A percentile compares a stretch with the other conserved stretches of the same genome.
Evolutionary conservation across 2,329 filamentous ascomycete genomes (phyloP).

Genomic region (Monosporascus sp.): DNA sequence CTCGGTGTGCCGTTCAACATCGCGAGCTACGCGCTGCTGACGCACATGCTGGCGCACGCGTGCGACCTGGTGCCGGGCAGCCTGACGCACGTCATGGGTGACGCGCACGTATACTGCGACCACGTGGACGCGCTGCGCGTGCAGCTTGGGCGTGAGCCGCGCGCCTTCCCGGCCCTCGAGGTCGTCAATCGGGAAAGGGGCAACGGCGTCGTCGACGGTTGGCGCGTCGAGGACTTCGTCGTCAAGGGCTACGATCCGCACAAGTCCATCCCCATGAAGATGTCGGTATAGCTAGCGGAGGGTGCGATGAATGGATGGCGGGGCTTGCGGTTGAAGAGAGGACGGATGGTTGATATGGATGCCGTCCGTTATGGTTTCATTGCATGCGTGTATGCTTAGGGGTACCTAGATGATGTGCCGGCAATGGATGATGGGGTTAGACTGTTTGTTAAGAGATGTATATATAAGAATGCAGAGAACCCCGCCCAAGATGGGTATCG

Average conservation of each 20-base stretch:
- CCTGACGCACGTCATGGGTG: conserved; percentile 93
- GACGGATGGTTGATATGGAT: too few relatives aligned
- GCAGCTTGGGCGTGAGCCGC: conserved; percentile 76
- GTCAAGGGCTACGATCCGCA: conserved; percentile 87
- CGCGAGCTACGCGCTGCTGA: conserved; percentile 86
- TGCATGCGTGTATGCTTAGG: too few relatives aligned
- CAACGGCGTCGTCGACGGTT: conserved; percentile 84
- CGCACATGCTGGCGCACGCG: conserved; percentile 89
- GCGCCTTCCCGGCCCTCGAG: conserved; percentile 72
- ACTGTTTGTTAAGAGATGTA: too few relatives aligned
- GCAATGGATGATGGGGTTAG: too few relatives aligned
- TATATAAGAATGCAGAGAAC: too few relatives aligned
- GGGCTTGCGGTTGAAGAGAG: not conserved
- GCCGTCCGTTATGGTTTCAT: too few relatives aligned
- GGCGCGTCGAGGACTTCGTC: conserved; percentile 82
- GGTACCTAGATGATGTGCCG: too few relatives aligned
- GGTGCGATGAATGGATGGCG: not conserved
- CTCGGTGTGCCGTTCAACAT: conserved; percentile 98
- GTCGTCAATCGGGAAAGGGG: conserved; percentile 59
- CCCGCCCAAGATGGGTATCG: too few relatives aligned
- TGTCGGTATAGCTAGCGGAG: conserved; percentile 64
- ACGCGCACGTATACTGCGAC: conserved; percentile 94
- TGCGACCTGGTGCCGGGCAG: conserved; percentile 80
- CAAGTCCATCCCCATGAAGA: conserved; percentile 94
- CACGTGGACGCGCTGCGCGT: conserved; percentile 81